Percentiles rank a stretch among this genome's conserved stretches.
Evolutionary conservation across 805 yeast genomes (phyloP).

Genomic region (Danielia oregonensis): DNA sequence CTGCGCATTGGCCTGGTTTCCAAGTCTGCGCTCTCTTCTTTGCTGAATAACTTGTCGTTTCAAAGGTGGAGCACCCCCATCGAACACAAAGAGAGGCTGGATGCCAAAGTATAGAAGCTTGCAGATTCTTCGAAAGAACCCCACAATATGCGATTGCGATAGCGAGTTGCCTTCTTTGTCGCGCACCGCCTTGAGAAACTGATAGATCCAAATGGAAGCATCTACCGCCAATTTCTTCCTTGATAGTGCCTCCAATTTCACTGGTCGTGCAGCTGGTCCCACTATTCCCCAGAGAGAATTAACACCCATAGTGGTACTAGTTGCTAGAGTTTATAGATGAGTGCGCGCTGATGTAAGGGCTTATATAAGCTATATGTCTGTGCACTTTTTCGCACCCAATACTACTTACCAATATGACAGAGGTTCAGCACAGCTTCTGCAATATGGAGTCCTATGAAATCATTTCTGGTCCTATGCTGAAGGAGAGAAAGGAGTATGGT

Average conservation of each 20-base stretch:
- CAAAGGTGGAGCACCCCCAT: conserved; percentile 88
- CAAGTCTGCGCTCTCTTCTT: conserved; percentile 72
- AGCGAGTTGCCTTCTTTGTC: conserved; percentile 78
- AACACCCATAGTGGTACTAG: conserved; percentile 71
- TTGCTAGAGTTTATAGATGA: background rate
- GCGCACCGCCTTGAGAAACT: conserved; percentile 90
- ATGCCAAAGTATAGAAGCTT: conserved; percentile 85
- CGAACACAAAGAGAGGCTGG: conserved; percentile 86
- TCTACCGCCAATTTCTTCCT: conserved; percentile 86
- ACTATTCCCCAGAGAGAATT: conserved; percentile 90
- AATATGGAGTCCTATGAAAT: too few species aligned
- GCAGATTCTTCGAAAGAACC: conserved; percentile 91
- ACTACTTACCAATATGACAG: background rate
- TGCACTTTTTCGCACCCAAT: too few species aligned
- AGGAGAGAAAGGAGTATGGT: background rate
- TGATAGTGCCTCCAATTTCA: conserved; percentile 77
- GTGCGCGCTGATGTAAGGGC: background rate
- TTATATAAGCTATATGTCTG: background rate
- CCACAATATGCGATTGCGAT: conserved; percentile 84
- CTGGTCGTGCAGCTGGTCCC: conserved; percentile 88
- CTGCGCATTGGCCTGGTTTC: conserved; percentile 63
- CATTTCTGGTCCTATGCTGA: too few species aligned
- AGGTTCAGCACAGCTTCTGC: background rate
- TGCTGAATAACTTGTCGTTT: conserved; percentile 74
- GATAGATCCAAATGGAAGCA: conserved; percentile 98